Base-by-base conservation (phyloP, 2,329 filamentous ascomycete genomes). In the Colletotrichum sidae region DNA sequence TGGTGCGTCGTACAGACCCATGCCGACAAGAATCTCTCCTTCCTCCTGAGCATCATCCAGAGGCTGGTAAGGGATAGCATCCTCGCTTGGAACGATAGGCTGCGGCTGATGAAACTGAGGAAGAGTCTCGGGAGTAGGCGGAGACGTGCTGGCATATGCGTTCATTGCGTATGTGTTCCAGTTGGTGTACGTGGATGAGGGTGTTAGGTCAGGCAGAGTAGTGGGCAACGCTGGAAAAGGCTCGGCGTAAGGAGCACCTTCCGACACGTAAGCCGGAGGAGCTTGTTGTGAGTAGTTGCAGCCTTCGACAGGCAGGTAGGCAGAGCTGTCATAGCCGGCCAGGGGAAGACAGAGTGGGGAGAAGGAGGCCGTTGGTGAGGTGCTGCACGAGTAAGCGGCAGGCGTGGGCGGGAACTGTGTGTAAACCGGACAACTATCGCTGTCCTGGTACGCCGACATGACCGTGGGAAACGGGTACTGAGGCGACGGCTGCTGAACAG, bases 1-100 rank as follows among this genome's bases (percentile, higher is more conserved):
- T 0, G 91, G 91, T 5, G 86, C 81, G 71, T 93, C 92, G 75
- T 96, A 96, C 0, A 96, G 84, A 1, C 92, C 92, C 86, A 96
- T 90, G 17, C 92, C 92, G n/a, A 94, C 84, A 2, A 95, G 83
- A 65, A 93, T 90, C 72, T 94, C 91, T 42, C 88, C 90, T 12
- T 85, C 81, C 35, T 88, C 87, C 52, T 86, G 81, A 10, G 79
- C 73, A 44, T 87, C 83, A 38, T 85, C 83, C 33, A 87, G 76
- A 6, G 83, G 70, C 60, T 84, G 79, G 67, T 83, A 86, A 10
- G 80, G 76, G 54, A 84, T 81, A 6, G 77, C 74, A 62, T 86
- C 84, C 52, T 88, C 84, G 10, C 83, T 75, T 38, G 83, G 74
- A 9, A 83, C 73, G 17, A 75, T 73, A 12, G 82, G 78, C 55